Conservation (phyloP, 1,139 yeast species). For the Martiniozyma asiatica region DNA sequence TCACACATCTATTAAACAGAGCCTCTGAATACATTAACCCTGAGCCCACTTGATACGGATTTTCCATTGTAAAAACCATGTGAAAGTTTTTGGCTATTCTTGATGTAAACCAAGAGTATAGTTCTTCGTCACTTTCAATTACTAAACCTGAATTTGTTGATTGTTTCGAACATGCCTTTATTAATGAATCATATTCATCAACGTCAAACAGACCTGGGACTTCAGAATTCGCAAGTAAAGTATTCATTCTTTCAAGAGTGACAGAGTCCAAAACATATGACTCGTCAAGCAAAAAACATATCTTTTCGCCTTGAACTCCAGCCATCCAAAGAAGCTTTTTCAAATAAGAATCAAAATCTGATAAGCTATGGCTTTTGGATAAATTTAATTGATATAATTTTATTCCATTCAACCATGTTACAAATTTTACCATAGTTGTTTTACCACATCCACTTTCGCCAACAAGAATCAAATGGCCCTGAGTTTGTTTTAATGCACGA, state of each 20-base stretch:
- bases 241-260: conserved; percentile 85
- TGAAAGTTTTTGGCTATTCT: conserved; percentile 67
- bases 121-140: conserved; percentile 61
- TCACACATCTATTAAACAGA: conserved; percentile 77
- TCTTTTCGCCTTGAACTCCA: conserved; percentile 45
- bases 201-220: conserved; percentile 83
- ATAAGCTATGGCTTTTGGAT: conserved; percentile 39
- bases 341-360: conserved; percentile 58
- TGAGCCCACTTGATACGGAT: conserved; percentile 26
- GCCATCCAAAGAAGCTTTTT: conserved; percentile 39
- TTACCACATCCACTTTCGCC: conserved; percentile 84
- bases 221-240: conserved; percentile 83
- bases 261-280: conserved; percentile 65
- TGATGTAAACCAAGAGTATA: conserved; percentile 61
- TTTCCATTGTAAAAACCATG: conserved; percentile 68
- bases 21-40: conserved; percentile 69
- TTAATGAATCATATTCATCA: conserved; percentile 47
- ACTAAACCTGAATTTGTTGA: conserved; percentile 50
- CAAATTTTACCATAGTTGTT: conserved; percentile 66
- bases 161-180: conserved; percentile 47
- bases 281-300: conserved; percentile 74
- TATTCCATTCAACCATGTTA: conserved; percentile 85
- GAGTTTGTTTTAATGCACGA: conserved; percentile 71
- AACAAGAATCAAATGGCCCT: conserved; percentile 83
- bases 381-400: conserved; percentile 49